Evolutionary conservation across 2,329 filamentous ascomycete species (phyloP).

Genomic region (Neospermospora avenae): DNA sequence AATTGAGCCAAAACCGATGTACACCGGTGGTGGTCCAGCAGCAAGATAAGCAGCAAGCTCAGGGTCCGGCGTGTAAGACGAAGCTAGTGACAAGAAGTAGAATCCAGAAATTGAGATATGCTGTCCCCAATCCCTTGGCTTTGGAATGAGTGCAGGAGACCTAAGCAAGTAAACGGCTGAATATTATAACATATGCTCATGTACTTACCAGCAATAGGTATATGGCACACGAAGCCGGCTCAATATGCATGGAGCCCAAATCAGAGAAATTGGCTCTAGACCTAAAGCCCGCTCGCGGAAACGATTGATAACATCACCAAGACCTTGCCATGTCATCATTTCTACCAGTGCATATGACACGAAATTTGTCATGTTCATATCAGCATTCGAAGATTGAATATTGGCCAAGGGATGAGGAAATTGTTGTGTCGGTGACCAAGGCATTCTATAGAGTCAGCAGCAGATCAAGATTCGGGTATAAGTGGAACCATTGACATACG

Average conservation of each 20-base stretch:
- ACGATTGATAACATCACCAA: slow-evolving; percentile 87
- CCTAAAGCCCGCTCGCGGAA: slow-evolving; percentile 74
- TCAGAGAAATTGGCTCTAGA: slow-evolving; percentile 72
- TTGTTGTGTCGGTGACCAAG: slow-evolving; percentile 66
- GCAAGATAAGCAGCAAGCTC: slow-evolving; percentile 65
- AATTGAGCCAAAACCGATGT: slow-evolving; percentile 82
- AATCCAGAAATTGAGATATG: slow-evolving; percentile 75
- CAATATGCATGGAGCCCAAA: slow-evolving; percentile 80
- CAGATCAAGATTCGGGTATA: not conserved
- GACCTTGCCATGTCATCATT: slow-evolving; percentile 71
- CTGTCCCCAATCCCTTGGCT: slow-evolving; percentile 71
- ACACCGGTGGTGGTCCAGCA: slow-evolving; percentile 68
- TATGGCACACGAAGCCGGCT: slow-evolving; percentile 74
- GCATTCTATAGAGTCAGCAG: slow-evolving; percentile 47
- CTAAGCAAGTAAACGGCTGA: slow-evolving; percentile 29
- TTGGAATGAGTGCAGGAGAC: slow-evolving; percentile 74
- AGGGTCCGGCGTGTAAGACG: slow-evolving; percentile 61
- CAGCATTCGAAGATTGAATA: slow-evolving; percentile 61
- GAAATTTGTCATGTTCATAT: slow-evolving; percentile 62
- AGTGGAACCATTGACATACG: slow-evolving; percentile 49
- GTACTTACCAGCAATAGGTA: slow-evolving; percentile 76
- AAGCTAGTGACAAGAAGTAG: slow-evolving; percentile 68
- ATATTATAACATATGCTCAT: not conserved
- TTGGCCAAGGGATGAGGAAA: slow-evolving; percentile 71
- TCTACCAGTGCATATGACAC: slow-evolving; percentile 67